Evolutionary conservation across 1,284 basidiomycete genomes (phyloP).

Genomic region (Sanguinoderma infundibulare): DNA sequence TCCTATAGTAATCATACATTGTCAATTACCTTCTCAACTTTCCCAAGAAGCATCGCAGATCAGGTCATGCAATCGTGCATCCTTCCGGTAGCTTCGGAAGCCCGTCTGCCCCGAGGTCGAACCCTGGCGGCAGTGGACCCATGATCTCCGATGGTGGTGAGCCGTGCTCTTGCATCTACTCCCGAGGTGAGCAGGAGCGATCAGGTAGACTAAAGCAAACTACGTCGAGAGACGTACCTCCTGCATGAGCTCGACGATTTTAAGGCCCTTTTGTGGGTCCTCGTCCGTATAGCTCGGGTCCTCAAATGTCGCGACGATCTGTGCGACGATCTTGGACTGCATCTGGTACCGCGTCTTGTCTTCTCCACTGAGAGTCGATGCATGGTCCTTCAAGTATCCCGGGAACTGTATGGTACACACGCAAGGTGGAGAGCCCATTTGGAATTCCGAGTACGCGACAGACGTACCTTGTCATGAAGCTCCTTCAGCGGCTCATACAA

Average conservation of each 20-base stretch:
- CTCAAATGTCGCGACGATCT: slow-evolving; percentile 81
- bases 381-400: slow-evolving; percentile 67
- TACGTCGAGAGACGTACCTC: slow-evolving; percentile 54
- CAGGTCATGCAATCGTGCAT: slow-evolving; percentile 47
- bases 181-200: neutral
- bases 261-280: slow-evolving; percentile 54
- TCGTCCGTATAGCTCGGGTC: slow-evolving; percentile 68
- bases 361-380: slow-evolving; percentile 51
- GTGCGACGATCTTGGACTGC: slow-evolving; percentile 68
- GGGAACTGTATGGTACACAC: slow-evolving; percentile 68
- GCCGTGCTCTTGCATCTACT: slow-evolving; percentile 84
- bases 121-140: slow-evolving; percentile 87
- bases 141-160: slow-evolving; percentile 91
- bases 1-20: neutral
- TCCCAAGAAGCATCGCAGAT: neutral
- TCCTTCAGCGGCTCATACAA: slow-evolving; percentile 94
- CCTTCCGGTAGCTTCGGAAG: slow-evolving; percentile 57
- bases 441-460: neutral
- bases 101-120: slow-evolving; percentile 62
- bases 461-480: slow-evolving; percentile 76
- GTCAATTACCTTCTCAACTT: neutral
- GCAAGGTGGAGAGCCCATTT: neutral
- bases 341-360: slow-evolving; percentile 74
- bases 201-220: neutral
- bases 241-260: slow-evolving; percentile 75